Evolutionary conservation across 108 stramenopile species (phyloP).

Genomic region (Epithemia pelagica): DNA sequence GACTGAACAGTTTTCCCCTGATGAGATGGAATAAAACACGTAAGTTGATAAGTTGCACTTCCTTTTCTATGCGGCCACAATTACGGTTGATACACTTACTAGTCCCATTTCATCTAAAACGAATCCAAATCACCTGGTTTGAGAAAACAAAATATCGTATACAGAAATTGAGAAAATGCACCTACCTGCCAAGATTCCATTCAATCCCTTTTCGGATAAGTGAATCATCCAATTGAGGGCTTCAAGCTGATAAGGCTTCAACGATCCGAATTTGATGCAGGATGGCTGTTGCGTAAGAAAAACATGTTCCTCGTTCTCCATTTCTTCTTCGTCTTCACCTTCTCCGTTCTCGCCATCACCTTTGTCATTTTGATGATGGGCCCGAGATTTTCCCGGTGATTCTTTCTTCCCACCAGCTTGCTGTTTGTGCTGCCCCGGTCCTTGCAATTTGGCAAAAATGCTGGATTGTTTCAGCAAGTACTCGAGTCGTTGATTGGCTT

Average conservation of each 20-base stretch:
- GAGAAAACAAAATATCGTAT: no score
- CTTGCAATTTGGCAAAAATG: conserved; percentile 87
- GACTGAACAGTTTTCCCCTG: conserved; percentile 95
- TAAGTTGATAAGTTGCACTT: conserved; percentile 13
- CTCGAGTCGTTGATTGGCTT: conserved; percentile 75
- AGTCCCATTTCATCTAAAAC: conserved; percentile 95
- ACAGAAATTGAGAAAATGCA: no score
- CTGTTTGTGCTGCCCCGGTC: conserved; percentile 42
- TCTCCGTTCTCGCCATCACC: conserved; percentile 12
- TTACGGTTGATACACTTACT: conserved; percentile 13
- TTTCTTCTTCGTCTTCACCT: conserved; percentile 42
- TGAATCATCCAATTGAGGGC: conserved; percentile 98
- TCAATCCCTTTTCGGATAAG: conserved; percentile 87
- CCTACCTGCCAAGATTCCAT: conserved; percentile 95
- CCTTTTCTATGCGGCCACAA: conserved; percentile 4
- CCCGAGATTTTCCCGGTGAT: conserved; percentile 9
- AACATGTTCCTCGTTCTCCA: conserved; percentile 46
- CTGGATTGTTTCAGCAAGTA: conserved; percentile 92
- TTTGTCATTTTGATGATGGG: conserved; percentile 35
- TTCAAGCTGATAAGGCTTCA: conserved; percentile 93
- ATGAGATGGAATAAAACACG: conserved; percentile 79
- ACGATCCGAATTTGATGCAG: conserved; percentile 73
- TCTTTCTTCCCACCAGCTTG: conserved; percentile 27
- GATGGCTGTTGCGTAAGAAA: conserved; percentile 87
- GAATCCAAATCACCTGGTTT: no score